Base-by-base conservation (phyloP, 352 stramenopile genomes). In the Vaucheria bursata region DNA sequence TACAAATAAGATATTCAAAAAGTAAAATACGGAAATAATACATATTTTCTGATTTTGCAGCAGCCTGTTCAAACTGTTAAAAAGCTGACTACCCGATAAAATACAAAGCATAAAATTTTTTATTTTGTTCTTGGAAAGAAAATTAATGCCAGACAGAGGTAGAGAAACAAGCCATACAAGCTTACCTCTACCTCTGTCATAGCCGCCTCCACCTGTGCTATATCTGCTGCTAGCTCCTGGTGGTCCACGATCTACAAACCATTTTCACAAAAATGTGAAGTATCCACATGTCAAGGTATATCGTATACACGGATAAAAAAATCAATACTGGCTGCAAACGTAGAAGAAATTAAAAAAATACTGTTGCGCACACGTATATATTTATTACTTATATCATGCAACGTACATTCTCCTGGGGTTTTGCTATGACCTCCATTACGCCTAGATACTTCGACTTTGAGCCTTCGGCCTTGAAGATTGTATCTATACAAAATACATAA, bases 61-160 rank as follows among this genome's bases (percentile, higher is more conserved):
- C 39, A 50, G 5, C 5, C 39, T 50, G 39, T 50, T 50, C 5
- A 12, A 50, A 12, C 39, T 8, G 7, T 73, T 7, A 29, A 7
- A n/a, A 38, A 73, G 68, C 68, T 73, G 7, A 6, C 75, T 67
- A 29, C 75, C 75, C 8, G 69, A 72, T 25, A 59, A 45, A 37
- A 45, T 25, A 53, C 75, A 50, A 38, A 50, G 37, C 45, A 5
- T 5, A 50, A 50, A 12, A 50, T 78, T 36, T 45, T 66, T 65
- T 36, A 78, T 39, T 31, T 40, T 67, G 3, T 45, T 32, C 65
- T 38, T 71, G 49, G 74, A 37, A 25, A 7, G 8, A 25, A 36
- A 3, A 6, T 29, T 75, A 2, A 31, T 65, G 25, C 18, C 18
- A 35, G 25, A 1, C 52, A 12, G 5, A 12, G 12, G 39, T 50